These are phyloP conservation scores for Iberis pinnata DNA, from an alignment of 345 rosid genomes.

Conservation along the genomic window DNA sequence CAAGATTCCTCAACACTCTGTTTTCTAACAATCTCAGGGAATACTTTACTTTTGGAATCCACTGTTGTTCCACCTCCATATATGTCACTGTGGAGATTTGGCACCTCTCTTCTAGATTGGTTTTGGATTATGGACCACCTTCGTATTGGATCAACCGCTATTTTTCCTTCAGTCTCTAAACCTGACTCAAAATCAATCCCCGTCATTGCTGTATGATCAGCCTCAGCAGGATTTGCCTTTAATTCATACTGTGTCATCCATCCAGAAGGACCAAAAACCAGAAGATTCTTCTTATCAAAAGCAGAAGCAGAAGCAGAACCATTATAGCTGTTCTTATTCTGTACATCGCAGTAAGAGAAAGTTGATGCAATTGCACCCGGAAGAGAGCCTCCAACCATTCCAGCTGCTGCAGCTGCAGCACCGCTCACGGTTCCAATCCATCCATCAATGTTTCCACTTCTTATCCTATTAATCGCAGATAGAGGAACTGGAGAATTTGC, in stretches of 20 bases:
- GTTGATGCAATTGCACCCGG: slow-evolving; percentile 68
- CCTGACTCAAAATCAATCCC: slow-evolving; percentile 44
- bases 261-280: slow-evolving; percentile 81
- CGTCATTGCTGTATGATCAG: slow-evolving; percentile 23
- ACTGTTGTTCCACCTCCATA: slow-evolving; percentile 69
- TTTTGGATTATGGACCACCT: slow-evolving; percentile 85
- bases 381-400: slow-evolving; percentile 49
- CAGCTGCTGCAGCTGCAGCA: slow-evolving; percentile 86
- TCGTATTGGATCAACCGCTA: slow-evolving; percentile 62
- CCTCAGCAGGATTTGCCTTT: slow-evolving; percentile 25
- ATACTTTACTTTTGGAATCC: slow-evolving; percentile 23
- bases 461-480: slow-evolving; percentile 72
- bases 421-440: slow-evolving; percentile 75
- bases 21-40: not conserved
- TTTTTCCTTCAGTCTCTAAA: slow-evolving; percentile 55
- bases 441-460: slow-evolving; percentile 59
- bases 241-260: slow-evolving; percentile 69
- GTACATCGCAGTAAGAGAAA: slow-evolving; percentile 57
- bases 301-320: slow-evolving; percentile 23
- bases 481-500: slow-evolving; percentile 45
- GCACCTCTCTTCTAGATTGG: slow-evolving; percentile 60
- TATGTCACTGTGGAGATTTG: slow-evolving; percentile 58
- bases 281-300: slow-evolving; percentile 52
- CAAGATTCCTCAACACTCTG: slow-evolving; percentile 31
- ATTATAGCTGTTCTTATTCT: slow-evolving; percentile 22